Base-by-base conservation (phyloP, 371 early-diverging fungal genomes). In the Mortierella sp. region DNA sequence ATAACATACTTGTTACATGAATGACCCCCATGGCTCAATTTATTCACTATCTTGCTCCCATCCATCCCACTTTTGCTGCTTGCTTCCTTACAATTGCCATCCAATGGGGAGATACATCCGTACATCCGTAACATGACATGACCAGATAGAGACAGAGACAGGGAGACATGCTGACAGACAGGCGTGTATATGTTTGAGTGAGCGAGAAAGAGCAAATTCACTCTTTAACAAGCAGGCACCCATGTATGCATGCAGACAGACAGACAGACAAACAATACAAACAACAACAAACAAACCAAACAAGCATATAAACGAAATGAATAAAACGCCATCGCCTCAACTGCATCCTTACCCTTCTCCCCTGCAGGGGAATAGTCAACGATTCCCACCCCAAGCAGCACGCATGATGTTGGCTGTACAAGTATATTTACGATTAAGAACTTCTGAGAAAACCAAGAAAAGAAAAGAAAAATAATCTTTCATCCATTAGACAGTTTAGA, bases 11-110 rank as follows among this genome's bases (percentile, higher is more conserved):
- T 38, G 42, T 38, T 38, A 1, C 79, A 74, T n/a, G 83, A 78
- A 84, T 76, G 74, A 3, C 42, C 10, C 71, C 79, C 38, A 76
- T 70, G 28, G 84, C 73, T 21, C 80, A 78, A 16, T 50, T 16
- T 0, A 14, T 50, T 50, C 16, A 8, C 3, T 38, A 42, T 42
- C 44, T 24, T 0, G 38, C 68, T 11, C 24, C 68, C 21, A 42
- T 42, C 68, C 65, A 38, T 65, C 65, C 24, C 6, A 21, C 21
- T 21, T 4, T 21, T 0, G 52, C 34, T 28, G 28, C 31, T 31
- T 5, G 26, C 57, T 55, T 38, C 1, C 42, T 38, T 38, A 1
- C 57, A 57, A 57, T 57, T 58, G 26, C 26, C 58, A 14, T 14
- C 11, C 13, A 28, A 28, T 14, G 3, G 26, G 60, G 14, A 38